Evolutionary conservation across 1,139 yeast genomes (phyloP), one percentile per base, ranked within the genome.

Genomic region (Diutina scorzettiae): DNA sequence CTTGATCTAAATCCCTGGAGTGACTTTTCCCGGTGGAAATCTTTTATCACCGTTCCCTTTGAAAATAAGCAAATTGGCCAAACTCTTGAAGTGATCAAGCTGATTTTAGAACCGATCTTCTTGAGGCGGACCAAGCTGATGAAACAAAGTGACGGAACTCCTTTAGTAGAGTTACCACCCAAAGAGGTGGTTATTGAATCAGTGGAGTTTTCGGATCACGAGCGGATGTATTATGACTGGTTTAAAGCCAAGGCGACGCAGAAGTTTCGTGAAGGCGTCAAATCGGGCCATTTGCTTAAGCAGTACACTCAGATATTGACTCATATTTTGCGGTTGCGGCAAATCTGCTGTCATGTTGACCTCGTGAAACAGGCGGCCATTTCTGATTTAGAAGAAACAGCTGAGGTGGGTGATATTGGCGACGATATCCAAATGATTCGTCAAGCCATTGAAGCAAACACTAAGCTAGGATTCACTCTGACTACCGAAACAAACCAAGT

Each of bases 1-100:
- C 62, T 91, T 40, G 71, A 77, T 40, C 62, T 89, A 11, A 89
- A 84, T 51, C 97, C 97, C 0, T 91, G 97, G 97, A 71, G 80
- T 42, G 82, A 83, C 51, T 80, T 83, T 47, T 71, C 86, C 0
- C 81, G 83, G 49, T 91, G 98, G 98, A 82, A 81, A 51, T 78
- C 89, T 6, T 87, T 89, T 56, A 77, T 91, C 25, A 82, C 96
- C 0, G 59, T 72, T 9, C 96, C 96, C 0, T 89, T 86, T 59
- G 95, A 85, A 52, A 70, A 71, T 33, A 77, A 75, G 45, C 79
- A 80, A 51, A 72, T 82, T 24, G 69, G 74, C 9, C 78, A 76
- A 47, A 91, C 97, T 0, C 67, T 89, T 51, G 84, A 80, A 52
- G 83, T 87, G 1, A 84, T 91, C 5, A 87, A 84, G 53, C 78